Evolutionary conservation across 768 basidiomycete genomes (phyloP), one percentile per base, ranked within the genome.

Genomic region (Pisolithus microcarpus): DNA sequence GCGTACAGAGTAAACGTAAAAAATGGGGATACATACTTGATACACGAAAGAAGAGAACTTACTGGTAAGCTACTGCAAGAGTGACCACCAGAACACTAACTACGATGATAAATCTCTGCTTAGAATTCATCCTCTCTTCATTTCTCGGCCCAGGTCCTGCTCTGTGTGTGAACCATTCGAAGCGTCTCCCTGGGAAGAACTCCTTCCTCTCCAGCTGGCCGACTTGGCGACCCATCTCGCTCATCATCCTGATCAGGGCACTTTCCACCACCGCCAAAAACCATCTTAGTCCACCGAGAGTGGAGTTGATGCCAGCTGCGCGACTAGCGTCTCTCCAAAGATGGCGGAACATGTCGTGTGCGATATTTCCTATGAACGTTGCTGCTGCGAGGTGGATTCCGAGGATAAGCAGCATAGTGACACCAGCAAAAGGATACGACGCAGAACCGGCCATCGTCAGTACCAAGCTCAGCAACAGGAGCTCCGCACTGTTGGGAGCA

Each of bases 121-220:
- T 49, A 3, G 64, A 70, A 43, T 79, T 77, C 56, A 23, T 62
- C 26, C 65, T 68, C 54, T 82, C 78, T 31, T 80, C 76, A 0
- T 63, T 55, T 48, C 56, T 64, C 0, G 78, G 78, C 0, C 66
- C 74, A 4, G 67, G 57, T 0, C 71, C 74, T 16, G 43, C 54
- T 26, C 72, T 58, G 7, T 73, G 68, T 0, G 74, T 63, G 50
- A 82, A 82, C 79, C 79, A 81, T 48, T 81, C 80, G 46, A 83
- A 82, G 6, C 80, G 60, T 24, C 51, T 56, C 0, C 74, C 71
- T 18, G 81, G 45, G 1, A 57, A 5, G 6, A 65, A 64, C 55
- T 82, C 79, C 0, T 71, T 54, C n/a, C 77, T 61, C 44, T 69
- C 67, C 8, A 81, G 18, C 15, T 76, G 54, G 1, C 80, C 79